These are phyloP conservation scores for Populus davidiana DNA, from an alignment of 345 rosid genomes.

Conservation along the genomic window DNA sequence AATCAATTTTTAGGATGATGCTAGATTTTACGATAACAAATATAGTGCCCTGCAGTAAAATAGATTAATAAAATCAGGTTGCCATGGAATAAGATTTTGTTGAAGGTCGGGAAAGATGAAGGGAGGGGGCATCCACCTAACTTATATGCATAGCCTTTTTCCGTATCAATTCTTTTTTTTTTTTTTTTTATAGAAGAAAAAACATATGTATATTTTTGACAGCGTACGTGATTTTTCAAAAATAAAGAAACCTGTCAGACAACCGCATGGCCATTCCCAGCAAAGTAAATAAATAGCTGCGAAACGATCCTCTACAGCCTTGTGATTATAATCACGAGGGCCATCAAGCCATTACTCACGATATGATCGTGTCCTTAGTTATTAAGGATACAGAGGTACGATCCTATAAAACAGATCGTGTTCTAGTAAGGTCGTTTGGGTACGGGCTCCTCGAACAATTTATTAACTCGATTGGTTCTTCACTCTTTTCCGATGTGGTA, in stretches of 20 bases:
- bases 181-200: no score
- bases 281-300: not conserved
- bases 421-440: not conserved
- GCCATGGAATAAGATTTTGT: no score
- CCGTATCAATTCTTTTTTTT: no score
- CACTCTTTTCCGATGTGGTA: not conserved
- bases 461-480: fast-evolving
- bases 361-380: not conserved
- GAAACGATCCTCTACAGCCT: constrained; percentile 2
- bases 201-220: no score
- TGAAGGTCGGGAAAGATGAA: no score
- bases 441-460: fast-evolving
- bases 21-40: no score
- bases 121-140: no score
- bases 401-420: constrained; percentile 27
- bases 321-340: not conserved
- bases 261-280: not conserved
- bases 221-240: no score
- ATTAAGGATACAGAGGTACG: constrained; percentile 16
- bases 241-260: constrained; percentile 4
- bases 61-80: no score
- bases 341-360: not conserved
- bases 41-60: no score
- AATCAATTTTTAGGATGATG: no score
- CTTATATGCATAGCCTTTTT: no score